These are phyloP conservation scores for Saprolegnia diclina DNA, from an alignment of 352 stramenopile genomes.

Conservation along the genomic window DNA sequence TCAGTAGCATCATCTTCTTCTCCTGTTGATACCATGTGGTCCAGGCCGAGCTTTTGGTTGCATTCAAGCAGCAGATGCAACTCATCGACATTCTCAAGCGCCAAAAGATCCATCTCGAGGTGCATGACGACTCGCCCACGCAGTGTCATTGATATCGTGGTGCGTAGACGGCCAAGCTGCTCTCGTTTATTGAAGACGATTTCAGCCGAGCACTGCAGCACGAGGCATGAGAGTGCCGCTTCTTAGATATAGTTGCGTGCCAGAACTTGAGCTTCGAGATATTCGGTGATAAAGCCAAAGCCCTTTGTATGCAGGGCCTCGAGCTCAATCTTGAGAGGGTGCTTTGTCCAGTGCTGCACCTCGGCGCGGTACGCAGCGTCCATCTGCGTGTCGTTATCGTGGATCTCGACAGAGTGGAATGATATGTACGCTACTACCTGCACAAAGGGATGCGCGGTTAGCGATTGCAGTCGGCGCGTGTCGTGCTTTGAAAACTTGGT, in stretches of 20 bases:
- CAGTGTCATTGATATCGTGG: neutral
- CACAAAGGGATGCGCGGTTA: constrained; percentile 50
- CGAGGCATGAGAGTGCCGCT: constrained; percentile 14
- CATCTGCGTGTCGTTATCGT: constrained; percentile 31
- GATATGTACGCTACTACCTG: constrained; percentile 38
- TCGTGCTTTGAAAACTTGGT: constrained; percentile 61
- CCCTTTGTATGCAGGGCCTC: constrained; percentile 72
- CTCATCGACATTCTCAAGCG: constrained; percentile 81
- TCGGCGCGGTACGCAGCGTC: constrained; percentile 48
- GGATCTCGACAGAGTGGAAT: neutral
- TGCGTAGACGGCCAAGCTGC: constrained; percentile 70
- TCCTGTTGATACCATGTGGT: neutral
- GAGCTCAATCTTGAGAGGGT: constrained; percentile 76
- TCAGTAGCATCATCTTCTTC: constrained; percentile 23
- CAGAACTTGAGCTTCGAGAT: constrained; percentile 45
- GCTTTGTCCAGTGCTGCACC: constrained; percentile 45
- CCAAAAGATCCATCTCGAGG: constrained; percentile 82
- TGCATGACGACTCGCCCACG: constrained; percentile 22
- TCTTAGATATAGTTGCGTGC: constrained; percentile 32
- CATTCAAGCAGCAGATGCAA: constrained; percentile 86
- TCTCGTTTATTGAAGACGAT: constrained; percentile 79
- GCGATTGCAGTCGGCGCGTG: constrained; percentile 35
- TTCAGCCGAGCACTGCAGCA: constrained; percentile 74
- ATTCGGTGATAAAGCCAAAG: constrained; percentile 63
- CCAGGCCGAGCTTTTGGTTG: constrained; percentile 58